Base-by-base conservation (phyloP, 768 basidiomycete genomes). In the Russula sp. region DNA sequence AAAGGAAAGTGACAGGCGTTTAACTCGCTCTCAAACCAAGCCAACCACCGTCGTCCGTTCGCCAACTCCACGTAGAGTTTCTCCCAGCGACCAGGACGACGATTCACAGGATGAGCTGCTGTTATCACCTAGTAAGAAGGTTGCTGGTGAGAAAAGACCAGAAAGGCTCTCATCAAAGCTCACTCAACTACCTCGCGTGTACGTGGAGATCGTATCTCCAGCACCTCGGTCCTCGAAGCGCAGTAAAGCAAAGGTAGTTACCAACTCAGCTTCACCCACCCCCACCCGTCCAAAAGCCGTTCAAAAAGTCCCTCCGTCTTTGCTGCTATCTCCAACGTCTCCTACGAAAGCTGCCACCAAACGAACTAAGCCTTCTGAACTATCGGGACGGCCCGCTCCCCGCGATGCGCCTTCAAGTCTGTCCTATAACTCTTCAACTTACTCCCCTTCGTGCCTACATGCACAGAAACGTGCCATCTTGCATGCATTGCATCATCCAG, bases 391-490 rank as follows among this genome's bases (percentile, higher is more conserved):
- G 3, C 6, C 40, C 31, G 7, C 56, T 31, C 31, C 39, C 32
- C 37, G 20, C 8, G 53, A 8, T 16, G 61, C 53, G n/a, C 42
- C n/a, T 14, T 45, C 69, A 34, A 72, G 69, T 57, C 66, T 73
- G 22, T 72, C 73, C 6, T 9, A 51, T 2, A 65, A 56, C 20
- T 71, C 82, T n/a, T 78, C 81, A 8, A 48, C 68, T 3, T 77
- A 80, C 69, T 70, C 85, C 2, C 68, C 75, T 47, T 65, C 76
- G 27, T 84, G 76, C 65, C 71, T 89, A 16, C 71, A 77, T 40
- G 76, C 75, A 2, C 88, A 89, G 70, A 89, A 87, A 70, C 78
- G 77, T 48, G 80, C 77, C 10, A 78, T 85, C 18, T 70, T 91
- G 35, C 69, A 70, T 51, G 76, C 77, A 16, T 73, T 90, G 9